Percentiles rank a stretch among this genome's conserved stretches.
phyloP scores from a whole-genome alignment of 2,329 filamentous ascomycete species.

The Diaporthe citrichinensis region DNA sequence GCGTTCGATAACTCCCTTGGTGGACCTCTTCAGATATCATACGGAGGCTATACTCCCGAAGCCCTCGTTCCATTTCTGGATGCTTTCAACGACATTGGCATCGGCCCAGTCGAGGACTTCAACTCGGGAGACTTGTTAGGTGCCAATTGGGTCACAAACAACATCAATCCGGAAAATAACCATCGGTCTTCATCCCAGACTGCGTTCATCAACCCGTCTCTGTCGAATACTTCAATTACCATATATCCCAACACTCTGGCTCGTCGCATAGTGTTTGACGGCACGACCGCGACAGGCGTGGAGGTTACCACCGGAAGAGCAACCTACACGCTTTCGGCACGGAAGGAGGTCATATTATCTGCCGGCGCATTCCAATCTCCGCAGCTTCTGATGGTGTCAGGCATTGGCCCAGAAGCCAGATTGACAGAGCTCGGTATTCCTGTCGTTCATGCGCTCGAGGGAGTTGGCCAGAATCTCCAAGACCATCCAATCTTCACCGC shows the following conservation, averaged over 20 bases:
- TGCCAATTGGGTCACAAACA: conserved; percentile 20
- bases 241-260: conserved; percentile 23
- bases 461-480: conserved; percentile 44
- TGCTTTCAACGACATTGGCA: conserved; percentile 8
- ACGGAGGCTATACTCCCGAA: not conserved
- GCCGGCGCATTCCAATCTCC: conserved; percentile 59
- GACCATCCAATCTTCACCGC: conserved; percentile 38
- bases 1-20: conserved; percentile 2
- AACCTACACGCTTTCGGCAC: conserved; percentile 19
- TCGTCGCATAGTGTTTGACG: conserved; percentile 15
- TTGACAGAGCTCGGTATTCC: conserved; percentile 50
- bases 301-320: conserved; percentile 43
- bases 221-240: not conserved
- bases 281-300: conserved; percentile 46
- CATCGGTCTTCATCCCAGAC: conserved; percentile 10
- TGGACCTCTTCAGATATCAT: conserved; percentile 18
- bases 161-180: conserved; percentile 18
- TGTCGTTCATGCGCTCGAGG: conserved; percentile 44
- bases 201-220: conserved; percentile 6
- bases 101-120: not conserved
- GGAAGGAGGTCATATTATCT: conserved; percentile 57
- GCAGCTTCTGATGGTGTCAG: conserved; percentile 52
- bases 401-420: conserved; percentile 49
- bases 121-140: not conserved
- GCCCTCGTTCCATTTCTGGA: conserved; percentile 11